phyloP scores from a whole-genome alignment of 192 early-diverging fungal species.

The Lobulomyces angularis region DNA sequence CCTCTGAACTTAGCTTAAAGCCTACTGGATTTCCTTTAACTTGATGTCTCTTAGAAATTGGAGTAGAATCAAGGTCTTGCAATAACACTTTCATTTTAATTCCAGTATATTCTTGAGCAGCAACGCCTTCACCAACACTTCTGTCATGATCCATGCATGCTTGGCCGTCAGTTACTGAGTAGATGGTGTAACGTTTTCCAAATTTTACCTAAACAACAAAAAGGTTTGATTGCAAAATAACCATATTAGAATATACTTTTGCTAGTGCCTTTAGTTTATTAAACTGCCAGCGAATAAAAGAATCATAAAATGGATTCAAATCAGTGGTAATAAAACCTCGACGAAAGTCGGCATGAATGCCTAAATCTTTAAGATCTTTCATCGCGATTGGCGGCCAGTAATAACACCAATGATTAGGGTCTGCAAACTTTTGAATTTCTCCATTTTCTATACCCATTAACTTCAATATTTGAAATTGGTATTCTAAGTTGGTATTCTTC shows the following conservation, averaged over 20 bases:
- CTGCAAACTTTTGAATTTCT: conserved; percentile 87
- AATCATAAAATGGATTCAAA: conserved; percentile 95
- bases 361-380: conserved; percentile 53
- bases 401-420: conserved; percentile 80
- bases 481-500: conserved; percentile 70
- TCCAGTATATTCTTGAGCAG: conserved; percentile 89
- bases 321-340: conserved; percentile 96
- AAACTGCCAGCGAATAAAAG: conserved; percentile 97
- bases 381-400: conserved; percentile 89
- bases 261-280: conserved; percentile 62
- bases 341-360: conserved; percentile 75
- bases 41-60: conserved; percentile 17
- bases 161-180: conserved; percentile 86
- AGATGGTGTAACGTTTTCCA: conserved; percentile 94
- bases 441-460: conserved; percentile 68
- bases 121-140: conserved; percentile 79
- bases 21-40: conserved; percentile 44
- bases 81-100: conserved; percentile 79
- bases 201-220: conserved; percentile 97
- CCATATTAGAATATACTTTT: no score
- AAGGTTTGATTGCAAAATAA: no score
- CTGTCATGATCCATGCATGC: conserved; percentile 99
- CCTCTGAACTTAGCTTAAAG: conserved; percentile 15
- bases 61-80: conserved; percentile 22
- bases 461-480: conserved; percentile 97